phyloP scores from a whole-genome alignment of 2,329 filamentous ascomycete species.

The Ceratocystiopsis sp. region DNA sequence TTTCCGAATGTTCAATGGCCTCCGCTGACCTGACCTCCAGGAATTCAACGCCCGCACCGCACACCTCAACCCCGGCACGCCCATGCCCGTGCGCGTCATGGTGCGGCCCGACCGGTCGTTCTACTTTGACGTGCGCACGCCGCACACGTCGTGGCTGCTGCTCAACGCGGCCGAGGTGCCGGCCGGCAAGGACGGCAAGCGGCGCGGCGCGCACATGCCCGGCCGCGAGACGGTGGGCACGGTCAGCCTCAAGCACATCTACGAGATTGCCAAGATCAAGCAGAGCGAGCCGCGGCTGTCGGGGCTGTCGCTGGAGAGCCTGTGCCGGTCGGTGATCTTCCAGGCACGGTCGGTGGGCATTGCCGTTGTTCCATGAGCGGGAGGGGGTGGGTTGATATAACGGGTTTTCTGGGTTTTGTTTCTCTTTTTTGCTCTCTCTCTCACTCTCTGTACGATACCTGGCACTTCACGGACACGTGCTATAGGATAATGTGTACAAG shows the following conservation, averaged over 20 bases:
- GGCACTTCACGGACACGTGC: too few relatives aligned
- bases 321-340: slow-evolving; percentile 58
- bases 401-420: too few relatives aligned
- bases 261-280: slow-evolving; percentile 97
- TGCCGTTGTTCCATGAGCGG: slow-evolving; percentile 42
- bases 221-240: slow-evolving; percentile 66
- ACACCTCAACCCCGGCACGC: slow-evolving; percentile 66
- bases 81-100: slow-evolving; percentile 77
- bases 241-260: slow-evolving; percentile 86
- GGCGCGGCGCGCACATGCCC: slow-evolving; percentile 60
- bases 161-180: slow-evolving; percentile 67
- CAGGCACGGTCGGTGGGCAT: slow-evolving; percentile 64
- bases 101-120: slow-evolving; percentile 90
- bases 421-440: too few relatives aligned
- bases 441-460: too few relatives aligned
- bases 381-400: too few relatives aligned
- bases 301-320: slow-evolving; percentile 49
- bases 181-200: slow-evolving; percentile 53
- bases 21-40: slow-evolving; percentile 26
- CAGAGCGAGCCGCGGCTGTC: slow-evolving; percentile 58
- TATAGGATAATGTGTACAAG: too few relatives aligned
- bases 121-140: slow-evolving; percentile 81
- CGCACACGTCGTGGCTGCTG: slow-evolving; percentile 81
- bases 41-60: slow-evolving; percentile 94
- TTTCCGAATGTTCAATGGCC: too few relatives aligned